phyloP scores from a whole-genome alignment of 2,329 filamentous ascomycete species.

The Neocatenulostroma microsporum region DNA sequence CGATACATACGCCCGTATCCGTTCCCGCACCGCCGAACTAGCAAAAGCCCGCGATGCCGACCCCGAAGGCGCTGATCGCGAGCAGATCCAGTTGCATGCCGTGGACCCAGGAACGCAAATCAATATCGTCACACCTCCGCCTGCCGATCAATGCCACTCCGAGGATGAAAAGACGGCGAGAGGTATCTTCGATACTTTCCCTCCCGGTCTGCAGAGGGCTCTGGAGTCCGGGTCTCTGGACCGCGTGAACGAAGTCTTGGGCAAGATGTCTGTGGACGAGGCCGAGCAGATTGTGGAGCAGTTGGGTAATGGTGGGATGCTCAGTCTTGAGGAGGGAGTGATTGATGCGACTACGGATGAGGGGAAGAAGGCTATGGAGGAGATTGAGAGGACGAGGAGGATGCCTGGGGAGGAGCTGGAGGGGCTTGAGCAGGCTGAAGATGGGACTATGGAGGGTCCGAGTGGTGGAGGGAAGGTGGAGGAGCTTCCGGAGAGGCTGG shows the following conservation, averaged over 20 bases:
- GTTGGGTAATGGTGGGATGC: constrained; percentile 73
- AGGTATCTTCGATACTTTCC: constrained; percentile 74
- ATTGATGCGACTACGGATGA: constrained; percentile 67
- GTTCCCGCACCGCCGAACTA: constrained; percentile 66
- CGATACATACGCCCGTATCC: constrained; percentile 76
- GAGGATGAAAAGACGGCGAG: constrained; percentile 56
- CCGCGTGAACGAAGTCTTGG: constrained; percentile 77
- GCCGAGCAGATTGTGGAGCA: constrained; percentile 78
- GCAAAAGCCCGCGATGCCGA: constrained; percentile 52
- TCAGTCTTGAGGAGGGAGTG: constrained; percentile 86
- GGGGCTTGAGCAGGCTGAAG: background rate
- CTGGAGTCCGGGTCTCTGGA: constrained; percentile 85
- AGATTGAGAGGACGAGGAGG: constrained; percentile 63
- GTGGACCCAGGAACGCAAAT: constrained; percentile 81
- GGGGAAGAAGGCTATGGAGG: constrained; percentile 29
- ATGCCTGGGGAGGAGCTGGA: constrained; percentile 44
- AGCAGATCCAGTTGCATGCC: constrained; percentile 96
- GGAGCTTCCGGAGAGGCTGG: background rate
- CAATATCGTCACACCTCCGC: constrained; percentile 80
- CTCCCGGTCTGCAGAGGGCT: constrained; percentile 70
- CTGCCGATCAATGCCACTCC: constrained; percentile 59
- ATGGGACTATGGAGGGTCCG: background rate
- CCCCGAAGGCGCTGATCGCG: constrained; percentile 58
- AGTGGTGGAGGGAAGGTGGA: background rate
- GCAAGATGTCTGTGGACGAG: constrained; percentile 80